Conservation (phyloP, 805 yeast species). For the Wickerhamiella musiphila region DNA sequence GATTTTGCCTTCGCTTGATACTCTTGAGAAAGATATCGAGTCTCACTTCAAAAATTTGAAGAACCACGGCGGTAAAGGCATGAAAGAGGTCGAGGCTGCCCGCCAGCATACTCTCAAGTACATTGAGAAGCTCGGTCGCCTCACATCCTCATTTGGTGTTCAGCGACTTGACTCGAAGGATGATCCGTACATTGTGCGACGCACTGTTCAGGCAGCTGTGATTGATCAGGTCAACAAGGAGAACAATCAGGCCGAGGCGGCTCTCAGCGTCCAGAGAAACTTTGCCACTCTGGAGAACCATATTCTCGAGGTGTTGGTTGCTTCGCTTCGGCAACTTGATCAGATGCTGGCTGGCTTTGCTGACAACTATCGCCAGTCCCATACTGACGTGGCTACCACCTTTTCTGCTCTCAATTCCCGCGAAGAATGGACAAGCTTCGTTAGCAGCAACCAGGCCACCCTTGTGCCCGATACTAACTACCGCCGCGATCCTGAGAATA, state of each 20-base stretch:
- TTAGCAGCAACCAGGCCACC: conserved; percentile 17
- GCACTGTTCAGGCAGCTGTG: conserved; percentile 23
- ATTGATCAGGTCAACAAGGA: conserved; percentile 28
- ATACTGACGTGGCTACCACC: conserved; percentile 18
- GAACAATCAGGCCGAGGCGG: conserved; percentile 27
- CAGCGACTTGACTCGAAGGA: conserved; percentile 23
- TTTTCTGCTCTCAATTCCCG: conserved; percentile 24
- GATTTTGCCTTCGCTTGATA: conserved; percentile 28
- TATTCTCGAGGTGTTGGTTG: conserved; percentile 26
- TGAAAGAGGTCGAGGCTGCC: conserved; percentile 23
- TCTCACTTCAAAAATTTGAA: conserved; percentile 27
- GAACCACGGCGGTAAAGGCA: conserved; percentile 19
- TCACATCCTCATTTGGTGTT: conserved; percentile 17
- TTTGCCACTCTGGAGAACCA: conserved; percentile 28
- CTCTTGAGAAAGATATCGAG: conserved; percentile 24
- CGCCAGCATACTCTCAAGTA: conserved; percentile 23
- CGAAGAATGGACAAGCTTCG: conserved; percentile 30
- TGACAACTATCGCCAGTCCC: conserved; percentile 17
- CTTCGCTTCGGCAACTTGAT: conserved; percentile 21
- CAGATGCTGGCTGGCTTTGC: conserved; percentile 19
- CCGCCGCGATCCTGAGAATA: conserved; percentile 23
- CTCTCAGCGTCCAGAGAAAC: conserved; percentile 26
- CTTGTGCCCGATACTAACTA: conserved; percentile 21
- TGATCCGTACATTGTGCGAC: conserved; percentile 31
- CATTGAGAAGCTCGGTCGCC: conserved; percentile 22